Evolutionary conservation across 2,329 filamentous ascomycete species (phyloP).

Genomic region (Amauroascus verrucosus): DNA sequence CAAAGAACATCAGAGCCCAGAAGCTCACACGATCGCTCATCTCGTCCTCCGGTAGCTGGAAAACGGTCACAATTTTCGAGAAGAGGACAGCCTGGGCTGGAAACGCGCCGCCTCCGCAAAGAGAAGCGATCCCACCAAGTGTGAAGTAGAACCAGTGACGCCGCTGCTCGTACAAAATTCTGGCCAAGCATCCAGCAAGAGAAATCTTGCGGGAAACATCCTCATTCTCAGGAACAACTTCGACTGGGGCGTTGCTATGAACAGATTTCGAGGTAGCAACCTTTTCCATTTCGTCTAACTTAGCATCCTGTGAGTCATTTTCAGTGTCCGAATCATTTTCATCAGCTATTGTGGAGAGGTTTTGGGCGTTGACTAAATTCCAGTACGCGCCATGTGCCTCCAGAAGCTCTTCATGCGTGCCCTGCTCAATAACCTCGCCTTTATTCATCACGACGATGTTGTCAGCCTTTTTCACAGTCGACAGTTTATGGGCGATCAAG

Average conservation of each 20-base stretch:
- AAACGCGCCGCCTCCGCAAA: constrained; percentile 34
- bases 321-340: constrained; percentile 12
- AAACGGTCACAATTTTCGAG: constrained; percentile 20
- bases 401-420: constrained; percentile 65
- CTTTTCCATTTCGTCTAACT: constrained; percentile 4
- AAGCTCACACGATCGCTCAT: constrained; percentile 31
- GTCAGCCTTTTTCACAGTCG: constrained; percentile 76
- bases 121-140: constrained; percentile 27
- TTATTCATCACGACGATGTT: constrained; percentile 81
- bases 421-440: constrained; percentile 76
- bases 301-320: constrained; percentile 2
- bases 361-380: constrained; percentile 60
- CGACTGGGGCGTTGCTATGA: constrained; percentile 6
- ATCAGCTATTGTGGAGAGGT: constrained; percentile 13
- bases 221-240: constrained; percentile 1
- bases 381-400: constrained; percentile 59
- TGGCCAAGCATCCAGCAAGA: constrained; percentile 27
- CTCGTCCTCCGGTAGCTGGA: constrained; percentile 17
- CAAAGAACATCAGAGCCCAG: constrained; percentile 40
- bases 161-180: constrained; percentile 29
- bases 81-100: constrained; percentile 40
- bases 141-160: constrained; percentile 32
- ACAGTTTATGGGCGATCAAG: constrained; percentile 76
- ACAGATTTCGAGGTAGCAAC: constrained; percentile 11
- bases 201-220: constrained; percentile 17